A percentile compares a stretch with the other conserved stretches of the same genome.
Evolutionary conservation across 768 basidiomycete species (phyloP).

Genomic region (Calocera cornea): DNA sequence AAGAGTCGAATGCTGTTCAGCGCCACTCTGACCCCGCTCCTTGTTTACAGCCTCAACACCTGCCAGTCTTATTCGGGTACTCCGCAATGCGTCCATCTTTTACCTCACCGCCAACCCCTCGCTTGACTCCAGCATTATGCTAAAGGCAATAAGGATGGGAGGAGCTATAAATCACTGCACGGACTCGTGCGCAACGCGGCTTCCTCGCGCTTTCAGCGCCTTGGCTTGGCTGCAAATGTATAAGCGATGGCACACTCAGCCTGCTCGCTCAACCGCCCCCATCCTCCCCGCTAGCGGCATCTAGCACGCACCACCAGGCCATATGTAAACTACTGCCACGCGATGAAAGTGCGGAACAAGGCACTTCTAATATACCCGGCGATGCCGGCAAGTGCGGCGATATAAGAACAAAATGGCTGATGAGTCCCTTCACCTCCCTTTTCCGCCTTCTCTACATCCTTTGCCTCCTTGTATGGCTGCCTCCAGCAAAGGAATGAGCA

Average conservation of each 20-base stretch:
- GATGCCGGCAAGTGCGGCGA: neutral
- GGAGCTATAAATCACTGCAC: neutral
- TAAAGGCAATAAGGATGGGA: neutral
- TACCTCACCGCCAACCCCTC: neutral
- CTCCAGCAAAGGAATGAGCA: neutral
- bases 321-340: neutral
- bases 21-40: neutral
- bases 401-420: neutral
- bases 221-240: neutral
- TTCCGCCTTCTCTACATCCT: neutral
- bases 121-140: neutral
- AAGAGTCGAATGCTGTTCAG: constrained; percentile 1
- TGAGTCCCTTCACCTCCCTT: neutral
- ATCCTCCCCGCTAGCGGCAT: neutral
- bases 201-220: neutral
- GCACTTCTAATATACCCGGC: neutral
- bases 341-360: neutral
- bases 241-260: neutral
- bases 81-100: neutral
- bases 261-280: neutral
- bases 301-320: neutral
- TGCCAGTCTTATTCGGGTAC: neutral
- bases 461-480: neutral
- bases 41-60: neutral
- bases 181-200: neutral